Percentiles rank a stretch among this genome's conserved stretches.
These are phyloP conservation scores for Chalciporus piperatoides DNA, from an alignment of 1,284 basidiomycete genomes.

Conservation along the genomic window DNA sequence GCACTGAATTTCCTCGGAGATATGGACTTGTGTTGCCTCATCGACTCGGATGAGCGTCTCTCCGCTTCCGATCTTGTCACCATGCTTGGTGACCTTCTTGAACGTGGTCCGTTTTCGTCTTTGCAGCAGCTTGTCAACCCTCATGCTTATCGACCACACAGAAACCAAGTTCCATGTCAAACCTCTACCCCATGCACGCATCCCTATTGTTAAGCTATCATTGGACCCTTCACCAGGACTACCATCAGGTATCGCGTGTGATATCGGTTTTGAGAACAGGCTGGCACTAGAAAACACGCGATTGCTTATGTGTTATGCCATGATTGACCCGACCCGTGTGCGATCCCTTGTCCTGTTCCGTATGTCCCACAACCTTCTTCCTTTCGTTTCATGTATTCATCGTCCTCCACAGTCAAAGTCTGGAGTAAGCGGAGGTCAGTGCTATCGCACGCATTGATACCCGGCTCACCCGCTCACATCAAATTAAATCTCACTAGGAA, in stretches of 20 bases:
- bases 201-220: constrained; percentile 97
- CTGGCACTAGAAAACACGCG: constrained; percentile 97
- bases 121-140: constrained; percentile 1
- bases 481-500: constrained; percentile 50
- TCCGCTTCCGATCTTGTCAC: constrained; percentile 89
- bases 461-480: constrained; percentile 1
- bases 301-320: constrained; percentile 94
- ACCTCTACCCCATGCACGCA: constrained; percentile 92
- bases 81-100: constrained; percentile 89
- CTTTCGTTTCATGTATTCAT: constrained; percentile 14
- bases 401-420: constrained; percentile 75
- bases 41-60: constrained; percentile 76
- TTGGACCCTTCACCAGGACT: constrained; percentile 87
- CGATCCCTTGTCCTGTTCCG: constrained; percentile 94
- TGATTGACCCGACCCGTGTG: constrained; percentile 92
- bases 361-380: constrained; percentile 43
- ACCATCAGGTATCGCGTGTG: constrained; percentile 90
- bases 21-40: constrained; percentile 97
- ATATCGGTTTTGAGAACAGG: constrained; percentile 98
- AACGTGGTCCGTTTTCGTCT: constrained; percentile 62
- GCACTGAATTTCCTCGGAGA: constrained; percentile 47
- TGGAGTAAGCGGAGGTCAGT: constrained; percentile 92
- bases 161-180: constrained; percentile 99
- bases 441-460: background rate
- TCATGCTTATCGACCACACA: constrained; percentile 29